Percentiles rank a stretch among this genome's conserved stretches.
phyloP scores from a whole-genome alignment of 2,329 filamentous ascomycete species.

The Fusarium poae region DNA sequence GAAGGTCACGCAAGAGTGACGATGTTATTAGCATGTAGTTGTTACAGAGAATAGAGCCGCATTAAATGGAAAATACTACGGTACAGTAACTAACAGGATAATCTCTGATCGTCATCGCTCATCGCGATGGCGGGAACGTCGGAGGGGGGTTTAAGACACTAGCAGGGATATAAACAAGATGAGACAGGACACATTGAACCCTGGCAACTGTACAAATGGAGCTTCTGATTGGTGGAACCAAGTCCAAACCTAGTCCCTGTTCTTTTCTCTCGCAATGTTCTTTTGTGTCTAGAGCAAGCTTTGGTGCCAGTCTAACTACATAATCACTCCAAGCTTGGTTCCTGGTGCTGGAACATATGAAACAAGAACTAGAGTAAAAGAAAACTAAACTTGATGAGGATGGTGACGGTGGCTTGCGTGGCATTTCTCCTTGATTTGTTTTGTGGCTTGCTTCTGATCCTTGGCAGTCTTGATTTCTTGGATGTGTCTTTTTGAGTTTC shows the following conservation, averaged over 20 bases:
- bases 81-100: not conserved
- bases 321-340: slow-evolving; percentile 14
- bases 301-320: slow-evolving; percentile 1
- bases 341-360: slow-evolving; percentile 19
- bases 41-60: slow-evolving; percentile 19
- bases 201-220: not conserved
- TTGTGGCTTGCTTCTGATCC: slow-evolving; percentile 30
- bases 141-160: slow-evolving; percentile 17
- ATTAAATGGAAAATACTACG: slow-evolving; percentile 10
- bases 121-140: slow-evolving; percentile 37
- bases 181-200: slow-evolving; percentile 33
- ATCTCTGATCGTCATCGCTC: slow-evolving; percentile 34
- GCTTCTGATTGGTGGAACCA: slow-evolving; percentile 26
- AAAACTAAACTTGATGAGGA: slow-evolving; percentile 19
- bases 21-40: not conserved
- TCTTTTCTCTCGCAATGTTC: not conserved
- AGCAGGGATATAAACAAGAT: slow-evolving; percentile 37
- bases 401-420: slow-evolving; percentile 37
- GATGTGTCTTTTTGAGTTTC: slow-evolving; percentile 16
- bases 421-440: slow-evolving; percentile 10
- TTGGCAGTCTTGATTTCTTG: not conserved
- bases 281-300: slow-evolving; percentile 22
- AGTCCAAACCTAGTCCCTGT: slow-evolving; percentile 14
- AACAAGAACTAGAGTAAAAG: slow-evolving; percentile 15
- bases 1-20: not conserved